A percentile compares a stretch with the other conserved stretches of the same genome.
Evolutionary conservation across 1,284 basidiomycete species (phyloP).

Genomic region (Inonotus obliquus): DNA sequence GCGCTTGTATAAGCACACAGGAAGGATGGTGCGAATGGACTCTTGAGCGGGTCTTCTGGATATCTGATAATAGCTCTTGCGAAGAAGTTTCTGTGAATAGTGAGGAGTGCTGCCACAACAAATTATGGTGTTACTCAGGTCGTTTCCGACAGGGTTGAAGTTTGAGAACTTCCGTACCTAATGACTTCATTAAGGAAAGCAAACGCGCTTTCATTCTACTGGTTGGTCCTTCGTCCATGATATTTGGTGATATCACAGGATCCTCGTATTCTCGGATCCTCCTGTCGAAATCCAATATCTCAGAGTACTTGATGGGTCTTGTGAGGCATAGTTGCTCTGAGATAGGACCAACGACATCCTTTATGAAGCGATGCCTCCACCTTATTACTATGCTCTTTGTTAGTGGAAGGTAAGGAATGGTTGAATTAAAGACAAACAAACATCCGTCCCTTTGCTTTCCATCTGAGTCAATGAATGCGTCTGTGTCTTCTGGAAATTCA

Average conservation of each 20-base stretch:
- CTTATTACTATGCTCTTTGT: not conserved
- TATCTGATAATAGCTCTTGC: constrained; percentile 13
- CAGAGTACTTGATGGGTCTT: constrained; percentile 13
- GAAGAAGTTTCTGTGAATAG: constrained; percentile 17
- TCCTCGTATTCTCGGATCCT: constrained; percentile 12
- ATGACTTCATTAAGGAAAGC: not conserved
- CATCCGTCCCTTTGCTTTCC: not conserved
- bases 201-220: not conserved
- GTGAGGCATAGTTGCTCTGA: not conserved
- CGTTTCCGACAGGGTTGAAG: not conserved
- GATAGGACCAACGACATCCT: constrained; percentile 7
- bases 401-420: no score
- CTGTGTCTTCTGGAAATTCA: constrained; percentile 15
- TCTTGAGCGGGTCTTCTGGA: constrained; percentile 12
- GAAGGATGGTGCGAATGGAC: constrained; percentile 16
- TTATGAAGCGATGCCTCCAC: not conserved
- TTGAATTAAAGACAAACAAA: not conserved
- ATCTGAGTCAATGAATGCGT: constrained; percentile 18
- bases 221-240: not conserved
- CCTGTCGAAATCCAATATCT: constrained; percentile 17
- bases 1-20: constrained; percentile 11
- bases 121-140: not conserved
- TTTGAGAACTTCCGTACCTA: not conserved
- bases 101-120: constrained; percentile 14
- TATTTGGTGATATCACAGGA: not conserved